Conservation (phyloP, 805 yeast species). For the Vanderwaltozyma tropicalis region DNA sequence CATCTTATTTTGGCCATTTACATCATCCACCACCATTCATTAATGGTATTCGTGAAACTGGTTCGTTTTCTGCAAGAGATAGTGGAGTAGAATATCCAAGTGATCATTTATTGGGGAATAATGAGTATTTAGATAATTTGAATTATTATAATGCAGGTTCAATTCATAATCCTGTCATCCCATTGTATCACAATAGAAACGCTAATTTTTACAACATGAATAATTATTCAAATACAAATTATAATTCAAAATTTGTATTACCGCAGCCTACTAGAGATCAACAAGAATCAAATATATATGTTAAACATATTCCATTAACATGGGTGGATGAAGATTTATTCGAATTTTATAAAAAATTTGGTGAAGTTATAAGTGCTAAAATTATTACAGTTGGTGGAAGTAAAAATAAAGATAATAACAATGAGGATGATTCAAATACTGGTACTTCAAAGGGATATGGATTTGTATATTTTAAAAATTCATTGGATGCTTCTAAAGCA, state of each 20-base stretch:
- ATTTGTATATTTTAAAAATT: slow-evolving; percentile 62
- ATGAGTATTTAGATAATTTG: no score
- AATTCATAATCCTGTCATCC: neutral
- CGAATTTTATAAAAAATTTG: slow-evolving; percentile 36
- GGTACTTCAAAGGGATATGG: slow-evolving; percentile 63
- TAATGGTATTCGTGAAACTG: no score
- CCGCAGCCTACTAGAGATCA: slow-evolving; percentile 33
- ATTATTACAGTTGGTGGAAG: slow-evolving; percentile 38
- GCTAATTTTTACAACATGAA: neutral
- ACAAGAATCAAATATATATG: slow-evolving; percentile 66
- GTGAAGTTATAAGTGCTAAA: slow-evolving; percentile 45
- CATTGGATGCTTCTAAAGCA: slow-evolving; percentile 59
- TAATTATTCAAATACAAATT: neutral
- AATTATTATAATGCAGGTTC: no score
- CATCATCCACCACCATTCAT: no score
- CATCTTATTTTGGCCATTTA: neutral
- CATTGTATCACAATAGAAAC: neutral
- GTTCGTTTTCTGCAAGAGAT: no score
- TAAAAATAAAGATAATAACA: slow-evolving; percentile 6
- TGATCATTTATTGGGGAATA: no score
- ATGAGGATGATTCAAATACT: slow-evolving; percentile 3
- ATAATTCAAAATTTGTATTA: slow-evolving; percentile 4
- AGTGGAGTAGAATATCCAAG: no score
- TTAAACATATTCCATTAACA: slow-evolving; percentile 48
- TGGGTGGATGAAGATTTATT: slow-evolving; percentile 46